Conservation (phyloP, 2,329 filamentous ascomycete species). For the Allantophomopsis cytisporea region DNA sequence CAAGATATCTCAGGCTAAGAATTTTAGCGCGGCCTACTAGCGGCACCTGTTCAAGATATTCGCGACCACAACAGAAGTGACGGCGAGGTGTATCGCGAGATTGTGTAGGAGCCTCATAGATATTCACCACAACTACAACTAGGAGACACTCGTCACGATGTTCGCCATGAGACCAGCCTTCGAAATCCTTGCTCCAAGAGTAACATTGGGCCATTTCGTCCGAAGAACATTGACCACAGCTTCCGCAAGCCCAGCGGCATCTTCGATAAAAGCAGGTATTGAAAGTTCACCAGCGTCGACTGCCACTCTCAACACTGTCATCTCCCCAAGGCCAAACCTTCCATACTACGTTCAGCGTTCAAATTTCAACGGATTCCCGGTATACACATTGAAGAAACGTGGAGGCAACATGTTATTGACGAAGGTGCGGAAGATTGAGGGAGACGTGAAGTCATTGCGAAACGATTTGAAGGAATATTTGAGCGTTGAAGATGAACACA, state of each 20-base stretch:
- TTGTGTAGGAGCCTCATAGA: no score
- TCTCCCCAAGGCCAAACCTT: conserved; percentile 1
- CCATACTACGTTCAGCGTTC: conserved; percentile 53
- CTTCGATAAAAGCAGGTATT: no score
- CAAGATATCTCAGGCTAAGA: conserved; percentile 1
- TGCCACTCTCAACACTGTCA: neutral
- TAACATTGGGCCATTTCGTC: no score
- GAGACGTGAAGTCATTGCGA: conserved; percentile 50
- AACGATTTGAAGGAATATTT: conserved; percentile 48
- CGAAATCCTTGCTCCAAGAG: no score
- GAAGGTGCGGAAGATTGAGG: conserved; percentile 65
- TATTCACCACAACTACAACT: neutral
- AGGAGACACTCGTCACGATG: neutral
- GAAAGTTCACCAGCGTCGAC: neutral
- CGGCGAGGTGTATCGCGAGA: no score
- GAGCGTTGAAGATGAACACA: conserved; percentile 32
- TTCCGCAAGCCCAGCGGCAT: no score
- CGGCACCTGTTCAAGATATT: neutral
- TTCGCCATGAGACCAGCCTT: no score
- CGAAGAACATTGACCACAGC: no score
- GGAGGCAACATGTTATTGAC: conserved; percentile 69
- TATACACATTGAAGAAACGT: conserved; percentile 63
- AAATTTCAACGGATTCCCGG: conserved; percentile 52
- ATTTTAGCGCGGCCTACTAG: no score
- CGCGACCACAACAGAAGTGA: conserved; percentile 1